Base-by-base conservation (phyloP, 805 yeast genomes). In the Vanderwaltozyma polyspora region DNA sequence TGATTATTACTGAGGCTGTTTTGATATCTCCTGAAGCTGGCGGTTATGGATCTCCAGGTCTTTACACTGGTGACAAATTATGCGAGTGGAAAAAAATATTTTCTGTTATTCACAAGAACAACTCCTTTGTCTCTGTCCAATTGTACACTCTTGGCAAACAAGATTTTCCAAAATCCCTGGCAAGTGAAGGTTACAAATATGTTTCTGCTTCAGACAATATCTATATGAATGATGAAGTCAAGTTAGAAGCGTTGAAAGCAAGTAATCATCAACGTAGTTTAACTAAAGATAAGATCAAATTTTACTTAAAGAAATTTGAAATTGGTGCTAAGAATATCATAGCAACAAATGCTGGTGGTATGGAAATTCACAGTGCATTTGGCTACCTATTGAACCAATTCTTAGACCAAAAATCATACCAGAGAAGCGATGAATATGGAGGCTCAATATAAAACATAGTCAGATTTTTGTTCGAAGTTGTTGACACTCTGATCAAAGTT, bases 321-420 rank as follows among this genome's bases (percentile, higher is more conserved):
- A 41, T 44, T 3, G 70, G 74, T 24, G 74, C 79, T 11, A 54
- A 53, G 43, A 53, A 49, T 27, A 37, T 56, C 12, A 36, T 60
- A 26, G 52, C 40, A 9, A 50, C 55, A 16, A 63, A 62, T 32
- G 63, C 64, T 32, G 83, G 79, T 52, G 76, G 75, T 41, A 68
- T 79, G 22, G 83, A 79, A 55, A 56, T 79, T 30, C 85, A 77
- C 51, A 63, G 62, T 26, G 84, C 84, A 11, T 75, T 76, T 49
- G 83, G 85, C 11, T 78, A 73, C 48, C 53, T 79, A 37, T 44
- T 72, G 28, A 63, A 67, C 52, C 71, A 72, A 52, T 76, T 79
- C 45, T 48, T 75, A 41, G 68, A 72, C 29, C 60, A 63, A n/a
- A 38, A 54, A 7, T 57, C 65, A 30, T 66, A 66, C 48, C 50